Evolutionary conservation across 441 rosid species (phyloP).

Genomic region (Jatropha podagrica): DNA sequence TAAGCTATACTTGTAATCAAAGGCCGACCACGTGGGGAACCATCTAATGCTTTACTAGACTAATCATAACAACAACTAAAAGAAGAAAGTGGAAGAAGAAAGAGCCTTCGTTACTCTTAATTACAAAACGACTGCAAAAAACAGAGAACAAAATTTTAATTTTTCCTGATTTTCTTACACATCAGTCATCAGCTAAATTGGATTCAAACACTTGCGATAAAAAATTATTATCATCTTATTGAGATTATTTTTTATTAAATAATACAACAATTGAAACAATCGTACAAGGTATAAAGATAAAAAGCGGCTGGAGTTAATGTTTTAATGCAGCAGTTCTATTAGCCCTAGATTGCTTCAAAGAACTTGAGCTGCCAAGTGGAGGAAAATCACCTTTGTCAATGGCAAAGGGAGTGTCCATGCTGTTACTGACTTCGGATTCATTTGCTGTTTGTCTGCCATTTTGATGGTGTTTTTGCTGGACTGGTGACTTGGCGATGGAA

Average conservation of each 20-base stretch:
- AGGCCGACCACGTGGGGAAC: no score
- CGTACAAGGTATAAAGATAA: neutral
- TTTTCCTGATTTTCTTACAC: no score
- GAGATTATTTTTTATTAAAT: neutral
- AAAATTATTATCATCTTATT: neutral
- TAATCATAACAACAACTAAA: no score
- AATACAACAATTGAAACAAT: neutral
- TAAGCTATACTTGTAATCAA: no score
- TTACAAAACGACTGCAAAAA: no score
- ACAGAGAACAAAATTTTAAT: no score
- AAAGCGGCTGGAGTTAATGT: neutral
- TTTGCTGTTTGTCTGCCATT: neutral
- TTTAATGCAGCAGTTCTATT: neutral
- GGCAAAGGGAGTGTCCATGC: neutral
- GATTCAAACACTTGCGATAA: neutral
- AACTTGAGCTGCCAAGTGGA: slow-evolving; percentile 25
- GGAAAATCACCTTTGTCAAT: slow-evolving; percentile 30
- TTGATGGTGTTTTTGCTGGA: slow-evolving; percentile 10
- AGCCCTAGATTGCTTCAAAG: neutral
- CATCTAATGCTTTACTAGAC: no score
- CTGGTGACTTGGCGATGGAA: neutral
- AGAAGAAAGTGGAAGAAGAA: no score
- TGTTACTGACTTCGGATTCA: neutral
- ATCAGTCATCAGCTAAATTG: no score
- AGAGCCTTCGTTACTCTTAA: no score